These are phyloP conservation scores for Wallacemonas collosoma DNA, from an alignment of 208 protist genomes.

Conservation along the genomic window DNA sequence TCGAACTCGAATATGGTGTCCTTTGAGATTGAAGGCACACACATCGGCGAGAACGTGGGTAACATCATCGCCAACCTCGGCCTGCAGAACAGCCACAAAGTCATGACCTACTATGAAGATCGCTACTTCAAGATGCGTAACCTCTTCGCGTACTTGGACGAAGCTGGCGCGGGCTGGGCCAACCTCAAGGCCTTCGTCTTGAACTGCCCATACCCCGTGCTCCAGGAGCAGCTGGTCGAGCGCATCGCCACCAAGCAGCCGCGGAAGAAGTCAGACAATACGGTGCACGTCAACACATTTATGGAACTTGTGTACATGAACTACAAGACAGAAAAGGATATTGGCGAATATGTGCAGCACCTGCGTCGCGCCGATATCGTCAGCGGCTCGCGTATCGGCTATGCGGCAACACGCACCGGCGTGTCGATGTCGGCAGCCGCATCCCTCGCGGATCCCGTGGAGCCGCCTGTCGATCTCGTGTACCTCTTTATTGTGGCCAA, in stretches of 20 bases:
- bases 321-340: constrained; percentile 84
- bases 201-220: constrained; percentile 69
- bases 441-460: constrained; percentile 9
- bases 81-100: constrained; percentile 46
- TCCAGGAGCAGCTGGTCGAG: constrained; percentile 88
- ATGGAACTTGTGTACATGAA: constrained; percentile 83
- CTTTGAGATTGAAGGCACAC: constrained; percentile 65
- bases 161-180: constrained; percentile 74
- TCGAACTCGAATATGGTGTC: constrained; percentile 74
- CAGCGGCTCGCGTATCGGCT: constrained; percentile 4
- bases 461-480: constrained; percentile 43
- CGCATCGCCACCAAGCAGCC: constrained; percentile 64
- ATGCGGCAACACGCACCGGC: neutral
- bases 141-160: constrained; percentile 81
- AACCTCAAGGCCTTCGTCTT: constrained; percentile 69
- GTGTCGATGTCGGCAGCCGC: neutral
- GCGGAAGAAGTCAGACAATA: constrained; percentile 64
- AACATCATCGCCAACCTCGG: constrained; percentile 69
- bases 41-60: constrained; percentile 70
- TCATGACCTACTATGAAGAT: constrained; percentile 80
- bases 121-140: constrained; percentile 87
- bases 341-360: constrained; percentile 34
- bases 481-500: constrained; percentile 79
- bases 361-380: neutral
- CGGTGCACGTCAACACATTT: constrained; percentile 81